Evolutionary conservation across 768 basidiomycete genomes (phyloP).

Genomic region (Leccinum subgranulosum): DNA sequence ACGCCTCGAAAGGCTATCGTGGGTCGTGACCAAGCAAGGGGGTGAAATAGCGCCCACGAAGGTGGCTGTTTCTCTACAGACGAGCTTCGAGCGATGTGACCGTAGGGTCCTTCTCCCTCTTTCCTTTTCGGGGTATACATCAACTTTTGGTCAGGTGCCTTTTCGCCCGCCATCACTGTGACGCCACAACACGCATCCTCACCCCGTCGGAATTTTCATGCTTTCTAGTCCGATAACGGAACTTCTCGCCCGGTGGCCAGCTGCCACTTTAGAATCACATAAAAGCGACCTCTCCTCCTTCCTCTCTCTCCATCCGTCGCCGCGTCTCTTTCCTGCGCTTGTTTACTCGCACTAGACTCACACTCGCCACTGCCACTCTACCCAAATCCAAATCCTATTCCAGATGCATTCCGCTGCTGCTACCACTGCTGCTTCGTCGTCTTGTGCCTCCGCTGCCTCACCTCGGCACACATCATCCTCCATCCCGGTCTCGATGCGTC

Average conservation of each 20-base stretch:
- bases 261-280: slow-evolving; percentile 24
- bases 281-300: slow-evolving; percentile 19
- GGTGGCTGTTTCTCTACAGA: slow-evolving; percentile 1
- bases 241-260: slow-evolving; percentile 25
- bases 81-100: slow-evolving; percentile 31
- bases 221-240: slow-evolving; percentile 36
- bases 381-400: neutral
- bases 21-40: slow-evolving; percentile 17
- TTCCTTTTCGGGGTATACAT: slow-evolving; percentile 19
- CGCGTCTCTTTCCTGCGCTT: neutral
- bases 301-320: neutral
- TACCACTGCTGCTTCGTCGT: slow-evolving; percentile 2
- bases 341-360: neutral
- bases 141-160: slow-evolving; percentile 30
- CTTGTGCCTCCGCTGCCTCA: slow-evolving; percentile 10
- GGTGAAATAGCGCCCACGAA: slow-evolving; percentile 25
- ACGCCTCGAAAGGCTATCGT: slow-evolving; percentile 36
- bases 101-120: slow-evolving; percentile 20
- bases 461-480: slow-evolving; percentile 15
- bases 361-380: neutral
- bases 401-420: slow-evolving; percentile 21
- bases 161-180: slow-evolving; percentile 33
- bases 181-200: slow-evolving; percentile 37
- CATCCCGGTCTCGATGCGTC: slow-evolving; percentile 23
- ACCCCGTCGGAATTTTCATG: slow-evolving; percentile 32